Conservation (phyloP, 108 stramenopile genomes). For the Chaetoceros muelleri region DNA sequence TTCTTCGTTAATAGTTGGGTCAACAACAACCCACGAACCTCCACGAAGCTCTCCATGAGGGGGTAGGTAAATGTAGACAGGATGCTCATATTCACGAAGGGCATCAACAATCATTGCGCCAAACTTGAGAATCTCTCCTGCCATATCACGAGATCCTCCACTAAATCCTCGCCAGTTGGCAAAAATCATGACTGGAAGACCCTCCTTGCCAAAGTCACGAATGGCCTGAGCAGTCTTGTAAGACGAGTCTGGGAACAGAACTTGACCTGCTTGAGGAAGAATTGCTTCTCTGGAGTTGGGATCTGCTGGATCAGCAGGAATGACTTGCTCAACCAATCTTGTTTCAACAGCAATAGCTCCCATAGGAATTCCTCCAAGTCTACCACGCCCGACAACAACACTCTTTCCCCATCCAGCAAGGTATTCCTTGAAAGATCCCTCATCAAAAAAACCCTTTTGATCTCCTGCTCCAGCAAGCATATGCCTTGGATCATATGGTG, state of each 20-base stretch:
- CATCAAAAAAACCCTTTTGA: conserved; percentile 89
- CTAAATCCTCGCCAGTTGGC: conserved; percentile 99
- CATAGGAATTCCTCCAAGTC: conserved; percentile 96
- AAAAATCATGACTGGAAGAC: conserved; percentile 96
- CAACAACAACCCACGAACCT: conserved; percentile 98
- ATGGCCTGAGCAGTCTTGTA: conserved; percentile 98
- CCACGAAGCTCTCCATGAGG: conserved; percentile 96
- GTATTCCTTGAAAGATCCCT: conserved; percentile 91
- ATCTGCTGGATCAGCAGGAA: conserved; percentile 97
- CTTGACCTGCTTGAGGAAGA: conserved; percentile 91
- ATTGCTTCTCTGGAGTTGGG: conserved; percentile 92
- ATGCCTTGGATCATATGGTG: conserved; percentile 94
- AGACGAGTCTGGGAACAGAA: conserved; percentile 96
- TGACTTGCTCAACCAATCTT: conserved; percentile 85
- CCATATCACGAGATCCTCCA: conserved; percentile 98
- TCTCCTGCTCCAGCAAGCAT: conserved; percentile 78
- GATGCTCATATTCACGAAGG: conserved; percentile 90
- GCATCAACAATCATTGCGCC: conserved; percentile 98
- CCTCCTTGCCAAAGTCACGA: conserved; percentile 93
- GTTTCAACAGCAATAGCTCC: conserved; percentile 97
- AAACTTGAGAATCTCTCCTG: conserved; percentile 96
- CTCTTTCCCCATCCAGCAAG: conserved; percentile 97
- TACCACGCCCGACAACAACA: conserved; percentile 91
- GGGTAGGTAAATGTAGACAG: conserved; percentile 96
- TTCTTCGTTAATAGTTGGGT: conserved; percentile 95